Percentiles rank a stretch among this genome's conserved stretches.
These are phyloP conservation scores for Juglanconis juglandina DNA, from an alignment of 2,329 filamentous ascomycete species.

Conservation along the genomic window DNA sequence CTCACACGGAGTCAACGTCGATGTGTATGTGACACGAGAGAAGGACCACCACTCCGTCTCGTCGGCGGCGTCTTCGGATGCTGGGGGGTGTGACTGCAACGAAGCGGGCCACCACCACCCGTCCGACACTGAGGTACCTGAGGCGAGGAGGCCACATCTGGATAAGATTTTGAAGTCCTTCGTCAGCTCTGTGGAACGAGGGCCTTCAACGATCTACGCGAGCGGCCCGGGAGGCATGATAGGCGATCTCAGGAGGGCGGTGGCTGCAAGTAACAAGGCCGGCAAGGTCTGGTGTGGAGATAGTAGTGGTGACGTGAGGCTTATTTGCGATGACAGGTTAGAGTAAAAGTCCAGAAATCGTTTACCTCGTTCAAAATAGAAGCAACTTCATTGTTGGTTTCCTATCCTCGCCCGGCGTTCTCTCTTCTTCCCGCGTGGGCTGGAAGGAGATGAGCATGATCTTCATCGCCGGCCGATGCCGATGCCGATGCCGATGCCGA, in stretches of 20 bases:
- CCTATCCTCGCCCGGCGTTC: no score
- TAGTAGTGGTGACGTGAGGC: slow-evolving; percentile 50
- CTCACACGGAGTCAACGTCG: slow-evolving; percentile 44
- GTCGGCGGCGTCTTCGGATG: slow-evolving; percentile 20
- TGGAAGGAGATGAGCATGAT: no score
- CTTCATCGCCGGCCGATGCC: no score
- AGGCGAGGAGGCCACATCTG: slow-evolving; percentile 44
- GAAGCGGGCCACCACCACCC: slow-evolving; percentile 21
- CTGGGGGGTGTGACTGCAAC: slow-evolving; percentile 22
- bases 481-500: no score
- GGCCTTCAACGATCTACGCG: slow-evolving; percentile 54
- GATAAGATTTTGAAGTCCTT: slow-evolving; percentile 45
- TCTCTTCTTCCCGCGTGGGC: no score
- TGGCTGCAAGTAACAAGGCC: slow-evolving; percentile 52
- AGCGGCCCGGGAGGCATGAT: slow-evolving; percentile 61
- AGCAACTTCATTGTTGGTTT: no score
- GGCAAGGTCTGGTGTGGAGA: slow-evolving; percentile 56
- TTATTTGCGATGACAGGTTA: slow-evolving; percentile 60
- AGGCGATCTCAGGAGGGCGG: slow-evolving; percentile 50
- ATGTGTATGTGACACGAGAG: slow-evolving; percentile 59
- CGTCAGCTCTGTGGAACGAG: slow-evolving; percentile 41
- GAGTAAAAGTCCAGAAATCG: slow-evolving; percentile 30
- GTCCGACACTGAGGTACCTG: slow-evolving; percentile 12
- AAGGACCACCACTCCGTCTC: slow-evolving; percentile 23
- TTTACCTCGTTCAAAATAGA: no score